These are phyloP conservation scores for Ilex paraguariensis DNA, from an alignment of 305 asterid genomes.

Conservation along the genomic window DNA sequence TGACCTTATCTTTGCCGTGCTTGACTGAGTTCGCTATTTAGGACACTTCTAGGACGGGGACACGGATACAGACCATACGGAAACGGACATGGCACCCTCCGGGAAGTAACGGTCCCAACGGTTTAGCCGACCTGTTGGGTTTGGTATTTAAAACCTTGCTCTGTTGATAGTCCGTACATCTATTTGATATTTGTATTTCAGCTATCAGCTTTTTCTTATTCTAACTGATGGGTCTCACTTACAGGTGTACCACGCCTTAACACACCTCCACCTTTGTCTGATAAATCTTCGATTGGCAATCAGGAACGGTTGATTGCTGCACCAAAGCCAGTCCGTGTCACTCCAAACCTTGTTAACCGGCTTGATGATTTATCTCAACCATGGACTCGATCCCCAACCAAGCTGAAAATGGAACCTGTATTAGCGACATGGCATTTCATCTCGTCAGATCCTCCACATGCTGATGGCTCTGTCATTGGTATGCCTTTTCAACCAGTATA, in stretches of 20 bases:
- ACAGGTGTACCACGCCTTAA: slow-evolving; percentile 98
- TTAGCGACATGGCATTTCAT: slow-evolving; percentile 82
- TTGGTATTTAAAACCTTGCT: not conserved
- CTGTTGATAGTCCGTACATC: not conserved
- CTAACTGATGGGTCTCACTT: slow-evolving; percentile 20
- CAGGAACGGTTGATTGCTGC: slow-evolving; percentile 54
- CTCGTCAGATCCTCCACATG: slow-evolving; percentile 42
- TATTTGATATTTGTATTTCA: slow-evolving; percentile 5
- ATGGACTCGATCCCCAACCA: slow-evolving; percentile 99
- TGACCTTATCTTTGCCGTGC: too few relatives aligned
- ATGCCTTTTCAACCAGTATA: slow-evolving; percentile 28
- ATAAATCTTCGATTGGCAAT: slow-evolving; percentile 32
- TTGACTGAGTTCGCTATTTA: too few relatives aligned
- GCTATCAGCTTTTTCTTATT: slow-evolving; percentile 14
- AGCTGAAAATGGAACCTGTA: slow-evolving; percentile 86
- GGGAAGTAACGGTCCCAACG: too few relatives aligned
- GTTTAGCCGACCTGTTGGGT: not conserved
- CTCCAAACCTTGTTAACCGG: slow-evolving; percentile 67
- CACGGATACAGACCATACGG: too few relatives aligned
- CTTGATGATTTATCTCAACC: slow-evolving; percentile 94
- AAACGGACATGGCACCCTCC: too few relatives aligned
- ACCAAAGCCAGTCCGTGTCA: slow-evolving; percentile 91
- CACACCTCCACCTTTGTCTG: slow-evolving; percentile 83
- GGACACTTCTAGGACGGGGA: too few relatives aligned
- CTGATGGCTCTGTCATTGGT: slow-evolving; percentile 55